Percentiles rank a stretch among this genome's conserved stretches.
phyloP scores from a whole-genome alignment of 352 stramenopile species.

The Aphanomyces stellatus region DNA sequence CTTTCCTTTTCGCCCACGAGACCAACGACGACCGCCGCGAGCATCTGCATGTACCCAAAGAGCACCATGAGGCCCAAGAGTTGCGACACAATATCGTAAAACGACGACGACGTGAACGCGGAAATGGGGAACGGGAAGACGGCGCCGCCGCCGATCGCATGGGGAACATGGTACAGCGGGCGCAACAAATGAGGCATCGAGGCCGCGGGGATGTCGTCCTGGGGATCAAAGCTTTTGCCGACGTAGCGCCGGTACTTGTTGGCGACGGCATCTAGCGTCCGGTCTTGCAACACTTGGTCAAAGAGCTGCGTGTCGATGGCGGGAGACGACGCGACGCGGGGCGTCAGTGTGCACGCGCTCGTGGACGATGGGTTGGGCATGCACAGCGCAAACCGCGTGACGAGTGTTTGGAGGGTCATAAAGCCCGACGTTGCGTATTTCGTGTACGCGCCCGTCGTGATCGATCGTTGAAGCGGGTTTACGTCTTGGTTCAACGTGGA shows the following conservation, averaged over 20 bases:
- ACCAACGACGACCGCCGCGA: constrained; percentile 71
- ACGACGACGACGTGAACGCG: constrained; percentile 42
- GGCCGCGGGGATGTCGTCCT: neutral
- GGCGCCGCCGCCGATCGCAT: constrained; percentile 30
- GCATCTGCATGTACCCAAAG: constrained; percentile 36
- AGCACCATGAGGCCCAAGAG: constrained; percentile 24
- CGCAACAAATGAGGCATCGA: neutral
- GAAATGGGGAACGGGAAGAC: constrained; percentile 29
- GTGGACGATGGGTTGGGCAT: constrained; percentile 24
- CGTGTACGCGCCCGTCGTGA: constrained; percentile 33
- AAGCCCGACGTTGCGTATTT: constrained; percentile 41
- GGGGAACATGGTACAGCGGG: constrained; percentile 22
- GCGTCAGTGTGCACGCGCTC: neutral
- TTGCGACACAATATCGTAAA: constrained; percentile 72
- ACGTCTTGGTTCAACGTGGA: constrained; percentile 29
- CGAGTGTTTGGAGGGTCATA: constrained; percentile 53
- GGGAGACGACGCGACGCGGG: neutral
- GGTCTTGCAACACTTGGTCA: neutral
- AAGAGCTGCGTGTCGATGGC: neutral
- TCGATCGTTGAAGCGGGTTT: constrained; percentile 27
- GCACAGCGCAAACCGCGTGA: constrained; percentile 49
- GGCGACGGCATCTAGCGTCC: neutral
- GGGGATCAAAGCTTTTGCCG: neutral
- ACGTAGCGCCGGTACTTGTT: neutral
- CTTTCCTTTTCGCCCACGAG: constrained; percentile 32